Conservation (phyloP, 331 rosid species). For the Malus hybrid region DNA sequence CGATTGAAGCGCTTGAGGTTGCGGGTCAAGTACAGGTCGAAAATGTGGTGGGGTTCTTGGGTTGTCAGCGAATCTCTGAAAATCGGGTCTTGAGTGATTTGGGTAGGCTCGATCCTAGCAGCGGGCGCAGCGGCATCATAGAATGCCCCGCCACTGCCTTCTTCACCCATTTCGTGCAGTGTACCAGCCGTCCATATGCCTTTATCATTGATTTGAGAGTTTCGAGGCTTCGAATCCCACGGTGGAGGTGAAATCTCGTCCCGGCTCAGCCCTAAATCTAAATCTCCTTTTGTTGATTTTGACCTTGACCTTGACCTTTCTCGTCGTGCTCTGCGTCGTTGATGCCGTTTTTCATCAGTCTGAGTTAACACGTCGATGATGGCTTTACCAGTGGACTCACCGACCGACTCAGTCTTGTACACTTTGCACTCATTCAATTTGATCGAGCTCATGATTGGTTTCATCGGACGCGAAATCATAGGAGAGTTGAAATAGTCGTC, state of each 20-base stretch:
- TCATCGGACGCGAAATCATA: slow-evolving; percentile 42
- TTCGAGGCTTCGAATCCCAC: slow-evolving; percentile 89
- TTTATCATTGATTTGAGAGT: slow-evolving; percentile 75
- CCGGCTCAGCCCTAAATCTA: slow-evolving; percentile 34
- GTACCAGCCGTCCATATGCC: slow-evolving; percentile 56
- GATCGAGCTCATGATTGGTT: slow-evolving; percentile 85
- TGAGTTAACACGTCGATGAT: slow-evolving; percentile 88
- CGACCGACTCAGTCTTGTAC: slow-evolving; percentile 66
- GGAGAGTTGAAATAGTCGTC: slow-evolving; percentile 53
- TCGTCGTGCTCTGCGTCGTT: slow-evolving; percentile 46
- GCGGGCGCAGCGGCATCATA: no score
- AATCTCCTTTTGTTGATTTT: slow-evolving; percentile 12
- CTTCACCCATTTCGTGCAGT: slow-evolving; percentile 13
- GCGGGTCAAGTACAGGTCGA: no score
- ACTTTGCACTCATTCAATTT: slow-evolving; percentile 81
- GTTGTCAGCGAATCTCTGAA: no score
- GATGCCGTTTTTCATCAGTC: slow-evolving; percentile 70
- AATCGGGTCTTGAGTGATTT: no score
- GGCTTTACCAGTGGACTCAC: slow-evolving; percentile 50
- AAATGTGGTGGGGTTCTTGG: no score
- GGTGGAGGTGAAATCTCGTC: slow-evolving; percentile 97
- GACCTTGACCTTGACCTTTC: slow-evolving; percentile 15
- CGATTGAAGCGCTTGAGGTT: no score
- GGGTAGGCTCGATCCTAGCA: no score
- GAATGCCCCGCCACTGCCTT: neutral